Base-by-base conservation (phyloP, 192 early-diverging fungal genomes). In the Rhizoclosmatium globosum region DNA sequence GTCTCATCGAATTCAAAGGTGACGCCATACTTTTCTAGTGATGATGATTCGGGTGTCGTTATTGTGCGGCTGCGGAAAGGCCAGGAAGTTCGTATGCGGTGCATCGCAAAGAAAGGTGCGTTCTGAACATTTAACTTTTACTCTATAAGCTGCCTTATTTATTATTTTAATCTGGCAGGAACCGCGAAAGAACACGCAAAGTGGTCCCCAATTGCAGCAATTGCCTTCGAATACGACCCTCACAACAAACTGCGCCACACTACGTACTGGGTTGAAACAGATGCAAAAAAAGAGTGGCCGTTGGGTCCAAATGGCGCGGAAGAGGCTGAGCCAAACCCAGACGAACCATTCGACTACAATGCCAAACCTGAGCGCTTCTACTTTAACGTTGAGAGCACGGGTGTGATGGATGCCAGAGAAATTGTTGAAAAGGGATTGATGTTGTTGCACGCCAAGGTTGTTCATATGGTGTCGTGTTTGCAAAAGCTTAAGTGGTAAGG, bases 121-220 rank as follows among this genome's bases (percentile, higher is more conserved):
- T 31, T 31, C 0, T 31, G 31, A 31, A 31, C 0, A 31, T 31
- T 31, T 31, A 31, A 31, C 31, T 31, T 31, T 31, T 31, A 31
- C 31, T 31, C 0, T 31, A 0, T n/a, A 31, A 31, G 31, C 0
- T 31, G 31, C 0, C 31, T 31, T 31, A 31, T 31, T 31, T 31
- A 31, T 31, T 0, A 0, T 31, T 31, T 31, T 0, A 31, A 31
- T 31, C 31, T 31, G 0, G 31, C 0, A 31, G 97, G 97, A 13
- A 96, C 95, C 38, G 95, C 94, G 42, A 99, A 99, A 83, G 96
- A 98, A 76, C 96, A 98, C 80, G 95, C 97, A 39, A 99, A 99
- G 78, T 99, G 97, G 97, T 92, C 92, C 62, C 96, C 97, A 47
- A 93, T 93, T 64, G 87, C 91, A 70, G 96, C 93, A 6, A 89